phyloP scores from a whole-genome alignment of 495 filamentous ascomycete species.

The Tetracladium marchalianum region DNA sequence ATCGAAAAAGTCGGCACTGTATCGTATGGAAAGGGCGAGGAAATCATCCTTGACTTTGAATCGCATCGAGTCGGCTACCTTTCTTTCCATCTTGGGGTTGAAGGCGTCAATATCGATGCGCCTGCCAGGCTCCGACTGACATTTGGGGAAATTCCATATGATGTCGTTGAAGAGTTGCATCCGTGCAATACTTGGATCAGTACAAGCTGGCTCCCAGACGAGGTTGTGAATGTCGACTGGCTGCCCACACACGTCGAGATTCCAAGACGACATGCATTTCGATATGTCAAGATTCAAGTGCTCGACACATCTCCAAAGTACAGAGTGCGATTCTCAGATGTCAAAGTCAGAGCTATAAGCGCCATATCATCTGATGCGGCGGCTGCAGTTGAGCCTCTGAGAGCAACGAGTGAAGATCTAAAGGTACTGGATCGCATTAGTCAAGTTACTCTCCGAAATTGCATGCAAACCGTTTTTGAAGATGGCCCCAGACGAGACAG shows the following conservation, averaged over 20 bases:
- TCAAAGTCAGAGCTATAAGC: slow-evolving; percentile 13
- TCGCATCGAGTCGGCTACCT: slow-evolving; percentile 20
- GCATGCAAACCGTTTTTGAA: slow-evolving; percentile 25
- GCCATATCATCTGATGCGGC: slow-evolving; percentile 5
- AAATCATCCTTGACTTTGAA: slow-evolving; percentile 23
- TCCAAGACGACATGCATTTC: slow-evolving; percentile 20
- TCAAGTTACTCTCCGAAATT: slow-evolving; percentile 17
- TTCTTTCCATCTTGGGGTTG: slow-evolving; percentile 20
- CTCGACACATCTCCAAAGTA: slow-evolving; percentile 20
- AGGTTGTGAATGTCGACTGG: slow-evolving; percentile 21
- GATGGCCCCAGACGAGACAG: slow-evolving; percentile 22
- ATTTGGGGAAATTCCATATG: slow-evolving; percentile 21
- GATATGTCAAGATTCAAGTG: slow-evolving; percentile 19
- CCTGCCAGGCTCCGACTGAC: slow-evolving; percentile 19
- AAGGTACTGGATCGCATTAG: slow-evolving; percentile 13
- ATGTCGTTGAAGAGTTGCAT: slow-evolving; percentile 18
- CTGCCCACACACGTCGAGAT: slow-evolving; percentile 16
- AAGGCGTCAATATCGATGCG: slow-evolving; percentile 22
- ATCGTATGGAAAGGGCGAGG: slow-evolving; percentile 17
- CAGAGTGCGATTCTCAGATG: slow-evolving; percentile 16
- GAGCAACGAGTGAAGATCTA: slow-evolving; percentile 1
- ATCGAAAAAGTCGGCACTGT: slow-evolving; percentile 9
- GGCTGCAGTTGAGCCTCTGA: not conserved
- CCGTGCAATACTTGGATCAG: slow-evolving; percentile 21
- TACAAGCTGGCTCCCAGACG: slow-evolving; percentile 22